A percentile compares a stretch with the other conserved stretches of the same genome.
These are phyloP conservation scores for Ceratocystis huliohia DNA, from an alignment of 2,329 filamentous ascomycete species.

Conservation along the genomic window DNA sequence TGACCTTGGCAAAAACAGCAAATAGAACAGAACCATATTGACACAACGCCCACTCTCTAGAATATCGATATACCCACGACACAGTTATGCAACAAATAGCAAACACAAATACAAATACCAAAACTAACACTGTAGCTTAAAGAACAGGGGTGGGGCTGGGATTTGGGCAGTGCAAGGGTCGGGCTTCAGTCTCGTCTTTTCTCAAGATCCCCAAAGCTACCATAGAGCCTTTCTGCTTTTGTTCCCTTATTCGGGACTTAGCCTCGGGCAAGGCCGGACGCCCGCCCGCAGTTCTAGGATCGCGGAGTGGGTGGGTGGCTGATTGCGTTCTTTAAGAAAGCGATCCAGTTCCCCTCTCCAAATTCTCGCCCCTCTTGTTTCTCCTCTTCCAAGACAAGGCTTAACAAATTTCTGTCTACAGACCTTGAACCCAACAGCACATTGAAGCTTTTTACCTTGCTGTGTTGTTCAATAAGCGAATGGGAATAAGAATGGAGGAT, in stretches of 20 bases:
- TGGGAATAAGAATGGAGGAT: not conserved
- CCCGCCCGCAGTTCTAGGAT: not conserved
- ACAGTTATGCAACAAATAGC: too few relatives aligned
- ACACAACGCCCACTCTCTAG: not conserved
- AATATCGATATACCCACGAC: not conserved
- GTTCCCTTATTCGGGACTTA: not conserved
- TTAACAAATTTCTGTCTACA: not conserved
- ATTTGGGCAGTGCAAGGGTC: not conserved
- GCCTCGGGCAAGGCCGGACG: conserved; percentile 8
- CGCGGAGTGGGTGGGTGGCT: not conserved
- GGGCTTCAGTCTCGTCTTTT: not conserved
- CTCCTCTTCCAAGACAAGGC: not conserved
- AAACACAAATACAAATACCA: not conserved
- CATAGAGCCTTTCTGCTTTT: not conserved
- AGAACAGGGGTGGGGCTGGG: not conserved
- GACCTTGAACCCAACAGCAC: not conserved
- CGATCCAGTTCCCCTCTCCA: not conserved
- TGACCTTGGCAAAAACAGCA: not conserved
- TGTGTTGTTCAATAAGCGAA: not conserved
- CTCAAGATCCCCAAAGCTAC: not conserved
- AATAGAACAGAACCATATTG: not conserved
- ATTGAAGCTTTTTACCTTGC: too few relatives aligned
- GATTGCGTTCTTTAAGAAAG: not conserved
- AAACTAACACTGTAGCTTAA: not conserved
- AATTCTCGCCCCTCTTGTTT: not conserved